Base-by-base conservation (phyloP, 106 monocot genomes). In the Dendrobium catenatum region DNA sequence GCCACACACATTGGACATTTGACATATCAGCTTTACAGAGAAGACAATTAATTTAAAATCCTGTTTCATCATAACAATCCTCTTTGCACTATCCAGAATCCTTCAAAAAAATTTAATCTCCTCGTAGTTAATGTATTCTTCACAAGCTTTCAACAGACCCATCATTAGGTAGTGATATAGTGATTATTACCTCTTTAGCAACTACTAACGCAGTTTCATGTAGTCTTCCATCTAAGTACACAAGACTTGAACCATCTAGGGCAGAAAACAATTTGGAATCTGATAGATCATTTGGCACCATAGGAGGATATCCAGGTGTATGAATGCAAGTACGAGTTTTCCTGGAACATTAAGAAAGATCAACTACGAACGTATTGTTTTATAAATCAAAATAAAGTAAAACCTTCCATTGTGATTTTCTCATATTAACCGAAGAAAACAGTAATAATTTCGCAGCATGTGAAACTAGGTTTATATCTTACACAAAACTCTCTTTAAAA, bases 271-370 rank as follows among this genome's bases (percentile, higher is more conserved):
- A 83, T 40, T 79, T 93, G n/a, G 86, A 85, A n/a, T 78, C 55
- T 19, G 93, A 81, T 64, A 98, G 80, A 5, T 98, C 95, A 26
- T 83, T 79, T 67, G 98, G 95, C 55, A 83, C 68, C 98, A 98
- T 87, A 47, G 87, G 84, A 82, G 98, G 98, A 61, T 82, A 85
- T 27, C 95, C 98, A 73, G 93, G 91, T 24, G 98, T 95, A 82
- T 95, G 89, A 82, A 98, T 98, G 81, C 98, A 98, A 29, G 98
- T 98, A 51, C 95, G 92, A 81, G 91, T 98, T 86, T 98, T 98
- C 84, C 95, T 98, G 88, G 24, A 85, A 80, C 73, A 18, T 73
- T 48, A 61, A 55, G 4, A 51, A 54, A 75, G 1, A 67, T 68
- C 33, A 64, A 27, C 48, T 47, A 74, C 74, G 6, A 42, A 44